Evolutionary conservation across 2,329 filamentous ascomycete species (phyloP).

Genomic region (Fusarium lyarnte): DNA sequence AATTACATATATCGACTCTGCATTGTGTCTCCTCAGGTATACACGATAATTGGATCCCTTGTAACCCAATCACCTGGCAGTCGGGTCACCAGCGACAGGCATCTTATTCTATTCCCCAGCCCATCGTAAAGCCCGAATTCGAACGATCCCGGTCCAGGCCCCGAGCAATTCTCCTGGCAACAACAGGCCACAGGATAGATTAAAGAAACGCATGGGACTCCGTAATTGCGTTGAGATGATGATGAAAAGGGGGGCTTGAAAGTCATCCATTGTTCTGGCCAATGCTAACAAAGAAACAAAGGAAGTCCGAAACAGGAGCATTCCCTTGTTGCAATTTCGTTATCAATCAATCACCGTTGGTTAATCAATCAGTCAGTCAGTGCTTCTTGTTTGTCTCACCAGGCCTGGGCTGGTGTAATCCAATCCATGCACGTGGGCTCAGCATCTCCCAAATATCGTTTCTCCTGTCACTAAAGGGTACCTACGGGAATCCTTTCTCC

Average conservation of each 20-base stretch:
- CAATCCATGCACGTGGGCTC: conserved; percentile 17
- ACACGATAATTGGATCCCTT: neutral
- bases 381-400: conserved; percentile 18
- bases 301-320: conserved; percentile 16
- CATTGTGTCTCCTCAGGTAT: neutral
- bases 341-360: conserved; percentile 32
- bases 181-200: neutral
- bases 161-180: neutral
- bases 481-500: neutral
- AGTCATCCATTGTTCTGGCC: neutral
- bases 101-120: conserved; percentile 11
- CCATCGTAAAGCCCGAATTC: conserved; percentile 22
- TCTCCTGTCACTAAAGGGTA: neutral
- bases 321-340: conserved; percentile 17
- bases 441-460: neutral
- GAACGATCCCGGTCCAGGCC: conserved; percentile 6
- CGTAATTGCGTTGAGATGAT: conserved; percentile 16
- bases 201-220: neutral
- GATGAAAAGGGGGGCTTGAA: conserved; percentile 7
- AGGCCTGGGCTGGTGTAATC: conserved; percentile 1
- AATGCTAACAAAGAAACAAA: neutral
- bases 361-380: conserved; percentile 23
- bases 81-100: neutral
- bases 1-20: neutral
- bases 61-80: conserved; percentile 10